Evolutionary conservation across 805 yeast species (phyloP).

Genomic region (Lipomyces sp.): DNA sequence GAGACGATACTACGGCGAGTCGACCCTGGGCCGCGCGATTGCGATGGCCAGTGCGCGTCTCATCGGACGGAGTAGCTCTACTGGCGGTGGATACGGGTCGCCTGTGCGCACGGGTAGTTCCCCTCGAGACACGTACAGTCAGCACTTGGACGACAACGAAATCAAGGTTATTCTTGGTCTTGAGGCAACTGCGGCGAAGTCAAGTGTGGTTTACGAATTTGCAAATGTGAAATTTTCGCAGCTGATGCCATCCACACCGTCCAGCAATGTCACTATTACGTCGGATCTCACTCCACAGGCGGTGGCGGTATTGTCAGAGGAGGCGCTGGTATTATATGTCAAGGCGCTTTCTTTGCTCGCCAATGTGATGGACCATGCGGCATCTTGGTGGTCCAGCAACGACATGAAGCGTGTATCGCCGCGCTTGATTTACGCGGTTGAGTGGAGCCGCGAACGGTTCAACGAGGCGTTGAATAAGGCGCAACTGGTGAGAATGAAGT

Average conservation of each 20-base stretch:
- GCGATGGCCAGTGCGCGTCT: constrained; percentile 83
- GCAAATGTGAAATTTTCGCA: constrained; percentile 91
- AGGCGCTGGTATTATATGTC: constrained; percentile 80
- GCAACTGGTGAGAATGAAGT: constrained; percentile 56
- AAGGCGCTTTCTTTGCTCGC: constrained; percentile 80
- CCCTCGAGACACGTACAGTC: constrained; percentile 12
- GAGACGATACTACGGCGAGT: constrained; percentile 41
- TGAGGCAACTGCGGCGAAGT: constrained; percentile 66
- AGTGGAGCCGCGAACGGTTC: constrained; percentile 86
- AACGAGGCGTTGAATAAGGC: constrained; percentile 89
- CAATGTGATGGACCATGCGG: constrained; percentile 78
- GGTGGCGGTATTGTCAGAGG: constrained; percentile 60
- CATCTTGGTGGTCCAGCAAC: constrained; percentile 80
- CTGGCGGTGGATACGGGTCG: not conserved
- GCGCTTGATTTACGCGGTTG: constrained; percentile 53
- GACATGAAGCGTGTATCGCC: constrained; percentile 34
- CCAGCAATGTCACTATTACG: constrained; percentile 9
- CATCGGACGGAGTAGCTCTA: constrained; percentile 51
- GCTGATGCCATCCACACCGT: constrained; percentile 63
- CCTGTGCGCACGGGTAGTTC: constrained; percentile 1
- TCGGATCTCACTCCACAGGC: constrained; percentile 37
- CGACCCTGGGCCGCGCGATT: constrained; percentile 82
- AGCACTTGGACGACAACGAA: constrained; percentile 22
- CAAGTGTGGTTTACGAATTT: constrained; percentile 81
- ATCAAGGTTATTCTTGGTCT: constrained; percentile 11